phyloP scores from a whole-genome alignment of 176 grass and related monocot species.

The Neostapfia colusana region DNA sequence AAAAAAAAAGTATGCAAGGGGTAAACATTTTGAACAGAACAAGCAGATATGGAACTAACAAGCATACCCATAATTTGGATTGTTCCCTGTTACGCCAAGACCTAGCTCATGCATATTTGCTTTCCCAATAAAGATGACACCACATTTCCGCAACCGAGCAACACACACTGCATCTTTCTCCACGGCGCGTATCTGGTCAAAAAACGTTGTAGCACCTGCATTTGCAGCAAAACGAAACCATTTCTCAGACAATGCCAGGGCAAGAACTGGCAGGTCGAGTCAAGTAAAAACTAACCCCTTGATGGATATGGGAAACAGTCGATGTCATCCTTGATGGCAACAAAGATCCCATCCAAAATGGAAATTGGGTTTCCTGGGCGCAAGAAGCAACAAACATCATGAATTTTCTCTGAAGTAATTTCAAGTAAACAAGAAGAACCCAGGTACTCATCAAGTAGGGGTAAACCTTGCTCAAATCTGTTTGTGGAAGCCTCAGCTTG shows the following conservation, averaged over 20 bases:
- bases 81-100: slow-evolving; percentile 93
- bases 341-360: slow-evolving; percentile 80
- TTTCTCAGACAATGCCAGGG: not conserved
- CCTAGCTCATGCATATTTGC: slow-evolving; percentile 99
- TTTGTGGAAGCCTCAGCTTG: slow-evolving; percentile 81
- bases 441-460: not conserved
- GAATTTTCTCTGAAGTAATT: not conserved
- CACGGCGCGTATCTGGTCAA: slow-evolving; percentile 64
- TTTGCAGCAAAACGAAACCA: not conserved
- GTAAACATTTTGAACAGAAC: not conserved
- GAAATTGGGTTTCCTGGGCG: slow-evolving; percentile 71
- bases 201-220: slow-evolving; percentile 80
- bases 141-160: slow-evolving; percentile 78
- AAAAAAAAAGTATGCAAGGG: not conserved
- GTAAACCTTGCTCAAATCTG: slow-evolving; percentile 72
- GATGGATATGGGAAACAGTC: slow-evolving; percentile 89
- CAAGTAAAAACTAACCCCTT: slow-evolving; percentile 51
- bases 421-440: slow-evolving; percentile 7
- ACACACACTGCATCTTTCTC: slow-evolving; percentile 73
- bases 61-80: slow-evolving; percentile 91
- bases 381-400: slow-evolving; percentile 17
- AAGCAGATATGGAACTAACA: not conserved
- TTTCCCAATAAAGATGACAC: slow-evolving; percentile 92
- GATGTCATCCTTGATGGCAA: slow-evolving; percentile 95
- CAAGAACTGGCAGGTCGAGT: slow-evolving; percentile 24